Conservation (phyloP, 139 green algal species). For the Picochlorum sp. region DNA sequence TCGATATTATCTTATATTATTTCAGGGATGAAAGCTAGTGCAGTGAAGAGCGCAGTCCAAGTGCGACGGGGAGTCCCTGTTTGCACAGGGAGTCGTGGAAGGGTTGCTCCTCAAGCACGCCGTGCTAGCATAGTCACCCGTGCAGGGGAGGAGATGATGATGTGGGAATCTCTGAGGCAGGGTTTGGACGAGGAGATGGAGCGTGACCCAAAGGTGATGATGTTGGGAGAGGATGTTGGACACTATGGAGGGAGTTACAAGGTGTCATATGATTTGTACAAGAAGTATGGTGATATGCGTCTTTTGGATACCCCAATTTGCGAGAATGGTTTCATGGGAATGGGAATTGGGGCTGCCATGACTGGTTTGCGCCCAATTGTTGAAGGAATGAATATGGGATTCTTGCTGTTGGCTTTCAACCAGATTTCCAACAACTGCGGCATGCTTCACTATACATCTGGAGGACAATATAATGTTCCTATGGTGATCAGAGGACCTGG, state of each 20-base stretch:
- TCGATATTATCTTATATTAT: no score
- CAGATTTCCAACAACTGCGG: conserved; percentile 97
- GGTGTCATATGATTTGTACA: conserved; percentile 80
- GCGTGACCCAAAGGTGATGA: conserved; percentile 74
- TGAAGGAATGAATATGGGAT: conserved; percentile 99
- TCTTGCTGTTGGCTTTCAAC: conserved; percentile 96
- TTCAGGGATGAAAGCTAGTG: no score
- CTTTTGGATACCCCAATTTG: conserved; percentile 94
- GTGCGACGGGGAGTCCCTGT: no score
- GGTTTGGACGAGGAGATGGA: conserved; percentile 93
- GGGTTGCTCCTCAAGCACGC: no score
- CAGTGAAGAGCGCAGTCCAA: no score
- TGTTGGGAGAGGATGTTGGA: conserved; percentile 92
- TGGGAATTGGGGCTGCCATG: conserved; percentile 93
- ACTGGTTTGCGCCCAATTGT: conserved; percentile 89
- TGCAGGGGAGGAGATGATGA: conserved; percentile 67
- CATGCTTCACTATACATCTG: conserved; percentile 95
- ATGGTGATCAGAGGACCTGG: conserved; percentile 78
- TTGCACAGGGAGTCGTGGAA: no score
- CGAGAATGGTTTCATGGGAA: conserved; percentile 87
- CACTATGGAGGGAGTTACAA: conserved; percentile 96
- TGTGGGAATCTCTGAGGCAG: conserved; percentile 89
- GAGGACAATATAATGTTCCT: conserved; percentile 91
- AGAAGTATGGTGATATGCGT: conserved; percentile 92
- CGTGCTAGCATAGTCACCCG: no score